Evolutionary conservation across 352 stramenopile species (phyloP), one percentile per base, ranked within the genome.

Genomic region (Thraustochytrium sp.): DNA sequence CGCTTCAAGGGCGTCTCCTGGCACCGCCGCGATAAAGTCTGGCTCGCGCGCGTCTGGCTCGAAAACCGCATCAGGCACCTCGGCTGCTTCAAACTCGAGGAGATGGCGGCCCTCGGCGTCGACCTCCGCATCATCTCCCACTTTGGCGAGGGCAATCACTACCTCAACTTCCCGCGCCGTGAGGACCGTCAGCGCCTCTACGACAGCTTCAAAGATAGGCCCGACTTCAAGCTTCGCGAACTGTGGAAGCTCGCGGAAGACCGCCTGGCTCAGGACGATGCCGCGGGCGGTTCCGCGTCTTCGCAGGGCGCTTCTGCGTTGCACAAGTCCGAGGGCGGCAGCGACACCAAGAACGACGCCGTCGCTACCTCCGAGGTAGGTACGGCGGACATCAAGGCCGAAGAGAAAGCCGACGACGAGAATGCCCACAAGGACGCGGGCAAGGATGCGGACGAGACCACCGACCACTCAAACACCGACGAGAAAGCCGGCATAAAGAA

Each of bases 81-180:
- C 16, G 75, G 75, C 36, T 84, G 55, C 55, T 84, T 83, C 51
- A 84, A 80, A 38, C 29, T 49, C 23, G 75, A 84, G 26, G n/a
- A 76, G 36, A 80, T 76, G 61, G 75, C 75, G 0, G 75, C 75
- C 18, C 26, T 84, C n/a, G 55, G n/a, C 42, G 75, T 84, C 23
- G 75, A 84, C 38, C 3, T 80, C 23, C 31, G 31, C n/a, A 42
- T 72, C 44, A 72, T 80, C 0, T 9, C 31, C 29, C 18, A 75
- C 5, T 80, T 46, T 51, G 68, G 68, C 31, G 68, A 80, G 51
- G 26, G 13, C 5, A 36, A 36, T 11, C 48, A 34, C 2, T 5
- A 23, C 9, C 68, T 80, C 2, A 80, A 80, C 44, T 80, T 80
- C 26, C 68, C 68, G 29, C 26, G 42, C n/a, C 31, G 31, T 11